Evolutionary conservation across 345 rosid genomes (phyloP).

Genomic region (Gossypioides kirkii): DNA sequence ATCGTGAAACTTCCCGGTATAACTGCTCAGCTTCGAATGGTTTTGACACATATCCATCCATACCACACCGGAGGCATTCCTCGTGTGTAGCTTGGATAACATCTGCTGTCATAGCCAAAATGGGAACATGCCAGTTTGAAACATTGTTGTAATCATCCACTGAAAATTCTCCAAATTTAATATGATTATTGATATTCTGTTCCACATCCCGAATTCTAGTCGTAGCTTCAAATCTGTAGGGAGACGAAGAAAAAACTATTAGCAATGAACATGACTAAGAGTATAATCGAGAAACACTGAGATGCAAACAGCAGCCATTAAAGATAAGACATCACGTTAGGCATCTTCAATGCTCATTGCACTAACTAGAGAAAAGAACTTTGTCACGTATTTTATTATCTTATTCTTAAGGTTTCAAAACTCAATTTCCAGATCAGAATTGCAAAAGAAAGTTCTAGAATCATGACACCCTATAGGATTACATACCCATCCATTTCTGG

Average conservation of each 20-base stretch:
- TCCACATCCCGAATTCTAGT: constrained; percentile 63
- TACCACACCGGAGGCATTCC: constrained; percentile 55
- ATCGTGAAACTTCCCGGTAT: constrained; percentile 68
- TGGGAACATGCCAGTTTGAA: constrained; percentile 54
- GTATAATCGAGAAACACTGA: not conserved
- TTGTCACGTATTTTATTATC: not conserved
- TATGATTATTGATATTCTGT: constrained; percentile 26
- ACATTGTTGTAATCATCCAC: constrained; percentile 28
- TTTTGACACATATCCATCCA: constrained; percentile 94
- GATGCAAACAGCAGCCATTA: constrained; percentile 2
- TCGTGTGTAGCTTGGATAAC: constrained; percentile 89
- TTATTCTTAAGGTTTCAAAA: not conserved
- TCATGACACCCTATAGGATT: not conserved
- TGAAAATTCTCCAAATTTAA: constrained; percentile 32
- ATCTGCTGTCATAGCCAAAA: constrained; percentile 97
- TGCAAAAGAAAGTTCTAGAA: not conserved
- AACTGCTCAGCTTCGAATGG: constrained; percentile 91
- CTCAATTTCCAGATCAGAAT: constrained; percentile 3
- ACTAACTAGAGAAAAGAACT: not conserved
- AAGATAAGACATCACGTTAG: not conserved
- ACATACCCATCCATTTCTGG: constrained; percentile 98
- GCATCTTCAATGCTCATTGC: not conserved
- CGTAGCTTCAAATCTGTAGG: constrained; percentile 73
- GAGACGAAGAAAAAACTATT: not conserved
- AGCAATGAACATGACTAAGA: not conserved